These are phyloP conservation scores for Diddensiella transvaalensis DNA, from an alignment of 805 yeast species.

Conservation along the genomic window DNA sequence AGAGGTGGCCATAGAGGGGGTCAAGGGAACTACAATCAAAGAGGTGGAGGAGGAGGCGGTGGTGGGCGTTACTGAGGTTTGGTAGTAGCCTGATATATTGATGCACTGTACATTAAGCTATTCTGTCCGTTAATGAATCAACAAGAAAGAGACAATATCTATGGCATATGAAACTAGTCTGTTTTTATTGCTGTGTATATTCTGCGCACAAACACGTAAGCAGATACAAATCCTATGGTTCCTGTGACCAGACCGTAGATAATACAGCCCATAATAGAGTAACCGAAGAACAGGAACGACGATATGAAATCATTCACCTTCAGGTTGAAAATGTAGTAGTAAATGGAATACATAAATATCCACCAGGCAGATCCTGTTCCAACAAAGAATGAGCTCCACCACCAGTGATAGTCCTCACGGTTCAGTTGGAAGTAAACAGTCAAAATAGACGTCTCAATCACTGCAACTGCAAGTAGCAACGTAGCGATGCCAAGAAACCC, in stretches of 20 bases:
- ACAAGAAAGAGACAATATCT: background rate
- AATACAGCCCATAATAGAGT: constrained; percentile 61
- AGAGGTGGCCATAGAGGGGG: constrained; percentile 3
- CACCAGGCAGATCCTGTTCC: constrained; percentile 73
- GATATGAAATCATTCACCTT: constrained; percentile 63
- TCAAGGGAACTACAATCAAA: constrained; percentile 9
- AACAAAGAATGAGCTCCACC: constrained; percentile 73
- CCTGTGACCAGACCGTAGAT: constrained; percentile 71
- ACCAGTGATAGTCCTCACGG: constrained; percentile 64
- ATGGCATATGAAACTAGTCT: constrained; percentile 38
- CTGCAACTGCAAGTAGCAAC: constrained; percentile 54
- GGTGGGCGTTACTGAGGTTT: constrained; percentile 1
- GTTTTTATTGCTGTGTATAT: constrained; percentile 57
- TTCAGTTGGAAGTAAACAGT: constrained; percentile 61
- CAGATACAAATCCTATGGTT: constrained; percentile 64
- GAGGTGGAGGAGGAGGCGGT: constrained; percentile 7
- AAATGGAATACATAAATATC: constrained; percentile 61
- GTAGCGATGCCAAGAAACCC: constrained; percentile 69
- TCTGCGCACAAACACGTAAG: constrained; percentile 59
- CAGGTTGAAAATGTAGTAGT: constrained; percentile 59
- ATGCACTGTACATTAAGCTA: background rate
- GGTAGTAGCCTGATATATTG: too few species aligned
- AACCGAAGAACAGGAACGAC: constrained; percentile 62
- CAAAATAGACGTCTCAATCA: constrained; percentile 68
- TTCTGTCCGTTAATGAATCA: background rate